These are phyloP conservation scores for Alternaria rosae DNA, from an alignment of 2,329 filamentous ascomycete species.

Conservation along the genomic window DNA sequence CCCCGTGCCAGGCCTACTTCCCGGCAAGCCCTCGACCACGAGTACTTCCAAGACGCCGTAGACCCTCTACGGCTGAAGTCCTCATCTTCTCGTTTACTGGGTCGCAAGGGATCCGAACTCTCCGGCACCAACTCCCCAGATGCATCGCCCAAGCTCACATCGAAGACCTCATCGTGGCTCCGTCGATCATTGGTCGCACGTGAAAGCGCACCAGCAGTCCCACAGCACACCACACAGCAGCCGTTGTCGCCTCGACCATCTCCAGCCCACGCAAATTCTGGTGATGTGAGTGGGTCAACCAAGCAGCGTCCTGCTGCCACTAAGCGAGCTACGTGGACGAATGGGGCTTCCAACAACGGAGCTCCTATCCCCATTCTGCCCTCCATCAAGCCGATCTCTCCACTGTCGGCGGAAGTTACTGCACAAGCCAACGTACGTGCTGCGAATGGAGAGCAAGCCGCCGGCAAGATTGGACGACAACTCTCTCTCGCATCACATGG, in stretches of 20 bases:
- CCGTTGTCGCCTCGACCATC: constrained; percentile 53
- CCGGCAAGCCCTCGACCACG: constrained; percentile 90
- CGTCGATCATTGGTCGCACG: constrained; percentile 89
- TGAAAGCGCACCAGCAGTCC: constrained; percentile 69
- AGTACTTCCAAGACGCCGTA: constrained; percentile 91
- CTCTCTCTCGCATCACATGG: constrained; percentile 89
- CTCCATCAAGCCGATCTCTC: constrained; percentile 92
- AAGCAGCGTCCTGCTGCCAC: constrained; percentile 66
- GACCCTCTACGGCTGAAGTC: constrained; percentile 94
- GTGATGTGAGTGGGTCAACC: constrained; percentile 52
- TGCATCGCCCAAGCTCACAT: constrained; percentile 66
- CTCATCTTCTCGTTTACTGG: constrained; percentile 81
- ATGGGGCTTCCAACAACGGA: constrained; percentile 74
- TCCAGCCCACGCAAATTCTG: constrained; percentile 54
- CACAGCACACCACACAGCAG: constrained; percentile 53
- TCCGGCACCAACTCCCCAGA: constrained; percentile 67
- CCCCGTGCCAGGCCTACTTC: constrained; percentile 91
- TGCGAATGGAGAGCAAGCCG: constrained; percentile 68
- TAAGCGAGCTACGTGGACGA: constrained; percentile 94
- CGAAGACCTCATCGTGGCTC: constrained; percentile 93
- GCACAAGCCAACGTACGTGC: constrained; percentile 80
- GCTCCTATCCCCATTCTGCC: constrained; percentile 96
- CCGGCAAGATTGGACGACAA: constrained; percentile 94
- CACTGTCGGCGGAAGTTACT: constrained; percentile 91
- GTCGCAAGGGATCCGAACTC: constrained; percentile 88